Evolutionary conservation across 345 rosid species (phyloP).

Genomic region (Salix koriyanagi): DNA sequence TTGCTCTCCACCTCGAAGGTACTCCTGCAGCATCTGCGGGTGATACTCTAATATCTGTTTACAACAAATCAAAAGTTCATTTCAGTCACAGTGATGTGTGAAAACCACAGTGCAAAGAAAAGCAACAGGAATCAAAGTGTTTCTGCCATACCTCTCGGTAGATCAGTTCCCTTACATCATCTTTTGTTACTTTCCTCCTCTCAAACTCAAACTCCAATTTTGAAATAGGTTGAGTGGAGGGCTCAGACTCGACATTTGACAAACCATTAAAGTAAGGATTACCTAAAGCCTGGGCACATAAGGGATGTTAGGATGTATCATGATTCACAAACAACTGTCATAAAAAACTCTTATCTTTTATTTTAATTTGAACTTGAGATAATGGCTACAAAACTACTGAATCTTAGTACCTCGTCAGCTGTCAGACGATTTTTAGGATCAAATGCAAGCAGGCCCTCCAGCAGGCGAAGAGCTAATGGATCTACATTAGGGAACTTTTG

Average conservation of each 20-base stretch:
- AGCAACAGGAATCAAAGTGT: constrained; percentile 12
- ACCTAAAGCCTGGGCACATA: constrained; percentile 66
- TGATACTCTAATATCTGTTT: constrained; percentile 90
- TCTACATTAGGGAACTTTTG: constrained; percentile 81
- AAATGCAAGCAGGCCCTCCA: constrained; percentile 81
- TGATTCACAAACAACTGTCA: not conserved
- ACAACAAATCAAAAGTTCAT: constrained; percentile 16
- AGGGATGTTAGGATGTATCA: constrained; percentile 9
- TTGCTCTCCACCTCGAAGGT: constrained; percentile 91
- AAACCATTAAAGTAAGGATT: constrained; percentile 87
- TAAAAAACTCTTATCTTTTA: not conserved
- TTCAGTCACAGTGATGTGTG: not conserved
- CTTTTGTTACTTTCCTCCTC: constrained; percentile 85
- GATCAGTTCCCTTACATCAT: constrained; percentile 93
- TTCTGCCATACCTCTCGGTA: constrained; percentile 72
- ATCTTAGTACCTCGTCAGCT: constrained; percentile 64
- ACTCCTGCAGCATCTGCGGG: constrained; percentile 94
- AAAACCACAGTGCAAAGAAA: constrained; percentile 2
- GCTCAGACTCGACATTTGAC: constrained; percentile 87
- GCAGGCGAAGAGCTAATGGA: constrained; percentile 71
- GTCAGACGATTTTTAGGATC: constrained; percentile 97
- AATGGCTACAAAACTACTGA: not conserved
- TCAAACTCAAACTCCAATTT: constrained; percentile 98
- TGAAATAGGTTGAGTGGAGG: constrained; percentile 82
- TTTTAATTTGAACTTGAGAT: not conserved